A percentile compares a stretch with the other conserved stretches of the same genome.
These are phyloP conservation scores for Populus euphratica DNA, from an alignment of 345 rosid genomes.

Conservation along the genomic window DNA sequence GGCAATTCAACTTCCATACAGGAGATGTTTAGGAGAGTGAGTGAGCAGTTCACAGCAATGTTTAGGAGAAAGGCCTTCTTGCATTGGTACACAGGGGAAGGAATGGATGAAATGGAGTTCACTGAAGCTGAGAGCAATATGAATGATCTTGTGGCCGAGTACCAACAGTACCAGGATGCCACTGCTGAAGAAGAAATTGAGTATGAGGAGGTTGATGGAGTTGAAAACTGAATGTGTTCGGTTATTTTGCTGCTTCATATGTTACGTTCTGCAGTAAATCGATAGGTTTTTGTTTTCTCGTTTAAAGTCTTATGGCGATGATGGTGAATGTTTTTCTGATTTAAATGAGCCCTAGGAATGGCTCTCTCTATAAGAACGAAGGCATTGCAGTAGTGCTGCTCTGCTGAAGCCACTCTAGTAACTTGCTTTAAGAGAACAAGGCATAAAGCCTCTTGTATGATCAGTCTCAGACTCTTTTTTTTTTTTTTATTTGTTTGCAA, in stretches of 20 bases:
- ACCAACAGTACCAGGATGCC: constrained; percentile 34
- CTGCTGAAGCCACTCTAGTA: not conserved
- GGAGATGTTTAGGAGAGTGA: constrained; percentile 31
- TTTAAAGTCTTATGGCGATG: not conserved
- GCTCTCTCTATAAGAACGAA: not conserved
- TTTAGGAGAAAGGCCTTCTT: constrained; percentile 26
- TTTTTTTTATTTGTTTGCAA: no score
- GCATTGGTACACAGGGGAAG: constrained; percentile 33
- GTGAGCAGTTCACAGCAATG: constrained; percentile 32
- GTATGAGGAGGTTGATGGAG: constrained; percentile 14
- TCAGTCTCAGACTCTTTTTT: no score
- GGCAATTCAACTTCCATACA: constrained; percentile 31
- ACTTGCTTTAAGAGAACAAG: no score
- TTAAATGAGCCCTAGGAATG: not conserved
- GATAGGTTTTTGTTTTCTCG: not conserved
- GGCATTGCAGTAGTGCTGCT: not conserved
- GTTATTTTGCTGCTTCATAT: constrained; percentile 21
- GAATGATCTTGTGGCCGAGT: constrained; percentile 34
- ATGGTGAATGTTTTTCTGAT: not conserved
- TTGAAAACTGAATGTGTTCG: constrained; percentile 25
- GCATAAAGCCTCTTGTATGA: no score
- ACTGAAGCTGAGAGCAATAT: constrained; percentile 23
- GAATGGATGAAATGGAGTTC: constrained; percentile 33
- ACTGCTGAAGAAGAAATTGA: constrained; percentile 21
- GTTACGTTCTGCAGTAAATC: constrained; percentile 9